Percentiles rank a stretch among this genome's conserved stretches.
Conservation (phyloP, 2,329 filamentous ascomycete genomes). For the Diaporthe aspalathi region DNA sequence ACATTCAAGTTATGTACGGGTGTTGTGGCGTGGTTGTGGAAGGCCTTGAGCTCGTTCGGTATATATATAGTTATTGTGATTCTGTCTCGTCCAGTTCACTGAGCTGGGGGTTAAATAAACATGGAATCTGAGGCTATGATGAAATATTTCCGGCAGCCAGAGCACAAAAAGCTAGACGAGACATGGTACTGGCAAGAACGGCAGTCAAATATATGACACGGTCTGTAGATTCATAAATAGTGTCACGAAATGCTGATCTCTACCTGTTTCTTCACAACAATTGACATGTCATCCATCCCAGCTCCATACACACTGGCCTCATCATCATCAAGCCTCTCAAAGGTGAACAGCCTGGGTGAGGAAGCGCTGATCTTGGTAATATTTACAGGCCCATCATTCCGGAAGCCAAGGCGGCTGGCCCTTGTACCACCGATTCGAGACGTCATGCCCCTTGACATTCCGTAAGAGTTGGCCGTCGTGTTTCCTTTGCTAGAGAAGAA, state of each 20-base stretch:
- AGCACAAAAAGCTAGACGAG: too few species aligned
- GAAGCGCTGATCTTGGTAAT: slow-evolving; percentile 19
- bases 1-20: too few species aligned
- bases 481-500: slow-evolving; percentile 34
- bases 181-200: background rate
- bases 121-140: too few species aligned
- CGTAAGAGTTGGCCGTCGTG: slow-evolving; percentile 12
- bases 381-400: background rate
- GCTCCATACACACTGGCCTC: slow-evolving; percentile 18
- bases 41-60: too few species aligned
- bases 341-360: slow-evolving; percentile 7
- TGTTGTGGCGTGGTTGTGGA: too few species aligned
- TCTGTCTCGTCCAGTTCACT: too few species aligned
- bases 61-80: too few species aligned
- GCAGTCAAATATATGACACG: background rate
- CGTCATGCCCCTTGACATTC: slow-evolving; percentile 6
- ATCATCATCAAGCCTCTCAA: slow-evolving; percentile 22
- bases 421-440: background rate
- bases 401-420: slow-evolving; percentile 8
- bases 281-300: slow-evolving; percentile 30
- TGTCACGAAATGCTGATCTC: slow-evolving; percentile 8
- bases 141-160: too few species aligned
- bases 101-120: too few species aligned
- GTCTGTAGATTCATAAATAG: too few species aligned
- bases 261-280: slow-evolving; percentile 34